phyloP scores from a whole-genome alignment of 306 rosid species.

The Vicia villosa region DNA sequence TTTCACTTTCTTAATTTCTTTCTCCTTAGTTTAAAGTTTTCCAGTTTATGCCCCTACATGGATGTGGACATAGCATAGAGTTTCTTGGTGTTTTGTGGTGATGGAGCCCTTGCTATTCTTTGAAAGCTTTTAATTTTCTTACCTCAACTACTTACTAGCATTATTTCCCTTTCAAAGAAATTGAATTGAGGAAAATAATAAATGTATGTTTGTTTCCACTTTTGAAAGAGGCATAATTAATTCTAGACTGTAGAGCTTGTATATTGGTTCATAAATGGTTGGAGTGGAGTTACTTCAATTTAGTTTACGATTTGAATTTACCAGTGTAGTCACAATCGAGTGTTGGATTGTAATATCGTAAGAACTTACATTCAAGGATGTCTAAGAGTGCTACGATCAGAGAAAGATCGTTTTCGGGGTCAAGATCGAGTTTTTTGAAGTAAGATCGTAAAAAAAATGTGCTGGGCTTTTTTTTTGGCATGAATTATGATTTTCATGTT shows the following conservation, averaged over 20 bases:
- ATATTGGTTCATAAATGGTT: neutral
- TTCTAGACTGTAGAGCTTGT: neutral
- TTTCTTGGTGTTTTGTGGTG: conserved; percentile 54
- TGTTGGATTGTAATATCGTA: too few relatives aligned
- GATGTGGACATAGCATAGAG: conserved; percentile 47
- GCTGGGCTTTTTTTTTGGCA: too few relatives aligned
- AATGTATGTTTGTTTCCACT: neutral
- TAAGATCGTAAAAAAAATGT: too few relatives aligned
- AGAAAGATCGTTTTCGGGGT: too few relatives aligned
- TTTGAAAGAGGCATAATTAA: neutral
- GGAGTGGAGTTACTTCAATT: neutral
- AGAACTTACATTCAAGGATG: too few relatives aligned
- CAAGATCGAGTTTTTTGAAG: too few relatives aligned
- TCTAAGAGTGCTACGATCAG: too few relatives aligned
- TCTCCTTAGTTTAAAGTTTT: conserved; percentile 47
- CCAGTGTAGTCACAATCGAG: neutral
- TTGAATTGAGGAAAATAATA: neutral
- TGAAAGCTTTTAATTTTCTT: conserved; percentile 14
- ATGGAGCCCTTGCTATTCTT: conserved; percentile 31
- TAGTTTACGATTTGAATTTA: conserved; percentile 3
- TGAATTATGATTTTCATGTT: too few relatives aligned
- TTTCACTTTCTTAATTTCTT: conserved; percentile 34
- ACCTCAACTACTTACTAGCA: conserved; percentile 9
- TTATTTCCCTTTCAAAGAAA: conserved; percentile 14
- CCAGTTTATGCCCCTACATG: conserved; percentile 32